Evolutionary conservation across 2,329 filamentous ascomycete genomes (phyloP).

Genomic region (Botrytis fragariae): DNA sequence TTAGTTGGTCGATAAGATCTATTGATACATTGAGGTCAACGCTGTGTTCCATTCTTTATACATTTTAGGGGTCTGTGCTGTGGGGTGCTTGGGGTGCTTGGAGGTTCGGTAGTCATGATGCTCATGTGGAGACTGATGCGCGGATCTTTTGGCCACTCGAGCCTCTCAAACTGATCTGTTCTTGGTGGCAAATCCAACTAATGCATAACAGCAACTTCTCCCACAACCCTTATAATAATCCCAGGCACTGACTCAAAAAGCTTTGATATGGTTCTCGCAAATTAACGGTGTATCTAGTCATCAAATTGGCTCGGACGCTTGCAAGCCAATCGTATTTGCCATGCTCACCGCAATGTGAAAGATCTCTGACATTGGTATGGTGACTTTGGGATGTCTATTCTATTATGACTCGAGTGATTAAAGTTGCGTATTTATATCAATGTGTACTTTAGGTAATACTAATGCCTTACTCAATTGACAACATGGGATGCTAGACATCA

Average conservation of each 20-base stretch:
- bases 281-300: neutral
- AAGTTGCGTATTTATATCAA: neutral
- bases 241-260: neutral
- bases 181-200: neutral
- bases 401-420: neutral
- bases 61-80: neutral
- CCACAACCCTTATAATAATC: neutral
- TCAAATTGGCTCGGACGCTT: neutral
- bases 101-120: slow-evolving; percentile 1
- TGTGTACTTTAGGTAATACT: neutral
- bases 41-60: neutral
- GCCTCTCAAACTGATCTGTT: neutral
- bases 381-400: neutral
- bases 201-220: neutral
- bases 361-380: neutral
- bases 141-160: slow-evolving; percentile 4
- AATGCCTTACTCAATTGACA: neutral
- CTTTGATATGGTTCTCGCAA: neutral
- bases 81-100: neutral
- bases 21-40: neutral
- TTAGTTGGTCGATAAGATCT: too few species aligned
- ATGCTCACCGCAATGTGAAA: neutral
- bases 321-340: neutral
- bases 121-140: neutral
- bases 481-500: neutral